Conservation (phyloP, 202 grass and related monocot genomes). For the Digitaria exilis region DNA sequence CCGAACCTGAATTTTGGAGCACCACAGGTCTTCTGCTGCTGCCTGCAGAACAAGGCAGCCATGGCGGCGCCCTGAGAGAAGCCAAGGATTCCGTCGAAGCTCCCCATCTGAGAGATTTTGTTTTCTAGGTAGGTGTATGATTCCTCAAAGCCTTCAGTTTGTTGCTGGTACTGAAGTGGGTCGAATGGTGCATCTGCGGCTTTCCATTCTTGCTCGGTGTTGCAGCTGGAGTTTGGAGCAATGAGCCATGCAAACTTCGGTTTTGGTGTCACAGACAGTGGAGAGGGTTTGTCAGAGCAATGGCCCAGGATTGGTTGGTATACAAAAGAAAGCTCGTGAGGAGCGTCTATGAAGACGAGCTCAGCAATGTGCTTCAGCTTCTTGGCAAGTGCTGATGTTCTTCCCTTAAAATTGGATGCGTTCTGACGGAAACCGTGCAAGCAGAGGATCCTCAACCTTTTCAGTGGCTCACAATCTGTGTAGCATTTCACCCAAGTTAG, state of each 20-base stretch:
- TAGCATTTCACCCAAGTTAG: slow-evolving; percentile 27
- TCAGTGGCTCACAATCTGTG: slow-evolving; percentile 57
- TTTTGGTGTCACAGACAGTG: slow-evolving; percentile 36
- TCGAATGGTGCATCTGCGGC: slow-evolving; percentile 58
- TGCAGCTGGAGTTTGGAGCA: slow-evolving; percentile 25
- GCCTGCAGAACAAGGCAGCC: slow-evolving; percentile 72
- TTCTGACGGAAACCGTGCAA: slow-evolving; percentile 96
- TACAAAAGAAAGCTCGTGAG: slow-evolving; percentile 75
- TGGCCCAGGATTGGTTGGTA: slow-evolving; percentile 47
- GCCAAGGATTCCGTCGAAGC: slow-evolving; percentile 75
- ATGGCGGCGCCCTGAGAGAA: slow-evolving; percentile 93
- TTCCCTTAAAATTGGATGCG: slow-evolving; percentile 85
- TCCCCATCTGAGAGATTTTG: slow-evolving; percentile 49
- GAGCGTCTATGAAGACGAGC: slow-evolving; percentile 81
- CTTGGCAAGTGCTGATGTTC: slow-evolving; percentile 83
- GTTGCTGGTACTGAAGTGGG: slow-evolving; percentile 82
- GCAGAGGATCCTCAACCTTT: slow-evolving; percentile 80
- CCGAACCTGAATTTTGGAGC: slow-evolving; percentile 62
- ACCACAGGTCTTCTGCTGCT: slow-evolving; percentile 49
- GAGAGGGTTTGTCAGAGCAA: slow-evolving; percentile 32
- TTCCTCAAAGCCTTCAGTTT: slow-evolving; percentile 68
- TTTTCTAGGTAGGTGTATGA: slow-evolving; percentile 65
- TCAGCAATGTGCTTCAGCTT: slow-evolving; percentile 82
- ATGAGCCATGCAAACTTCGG: slow-evolving; percentile 80
- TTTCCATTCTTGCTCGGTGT: slow-evolving; percentile 58